Evolutionary conservation across 1,139 yeast species (phyloP), one percentile per base, ranked within the genome.

Genomic region (Taiozyma sp.): DNA sequence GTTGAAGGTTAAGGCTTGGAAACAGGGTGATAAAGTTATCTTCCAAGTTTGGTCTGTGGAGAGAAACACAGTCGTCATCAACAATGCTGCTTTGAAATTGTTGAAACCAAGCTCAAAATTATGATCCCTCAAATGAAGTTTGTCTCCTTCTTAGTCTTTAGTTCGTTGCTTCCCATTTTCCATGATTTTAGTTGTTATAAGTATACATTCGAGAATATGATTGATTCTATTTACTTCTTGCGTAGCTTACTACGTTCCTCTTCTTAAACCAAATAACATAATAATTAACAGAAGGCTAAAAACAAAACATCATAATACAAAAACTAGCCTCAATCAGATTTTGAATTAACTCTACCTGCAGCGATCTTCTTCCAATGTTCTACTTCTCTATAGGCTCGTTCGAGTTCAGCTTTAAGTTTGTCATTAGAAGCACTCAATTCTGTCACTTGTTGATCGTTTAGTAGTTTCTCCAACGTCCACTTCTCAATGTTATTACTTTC

Each of bases 351-450:
- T 38, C 41, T 38, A 38, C 24, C 41, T 38, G 19, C 40, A 4
- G 53, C 51, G 41, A 38, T 38, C 49, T 80, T 75, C 65, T 90
- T 88, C 83, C 92, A 86, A 57, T 79, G 84, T 65, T 90, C 97
- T 52, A 87, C 83, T 65, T 92, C 97, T 60, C 96, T 79, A 77
- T 93, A 92, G n/a, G 97, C 96, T 64, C 90, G 83, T 60, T 89
- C 92, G 59, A 89, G 76, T 70, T 89, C 96, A 49, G 75, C 77
- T 69, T 87, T 87, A 64, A 90, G 75, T 67, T 87, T 85, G 61
- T 87, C 95, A 69, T 89, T 89, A 19, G 88, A 80, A 43, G 86
- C 81, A 48, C 86, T 79, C 55, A 89, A 74, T 65, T 88, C 96
- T 56, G 87, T 80, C 51, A 91, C 87, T 8, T 93, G 92, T 70